Evolutionary conservation across 352 stramenopile species (phyloP), one percentile per base, ranked within the genome.

Genomic region (Pythium rhizo-oryzae): DNA sequence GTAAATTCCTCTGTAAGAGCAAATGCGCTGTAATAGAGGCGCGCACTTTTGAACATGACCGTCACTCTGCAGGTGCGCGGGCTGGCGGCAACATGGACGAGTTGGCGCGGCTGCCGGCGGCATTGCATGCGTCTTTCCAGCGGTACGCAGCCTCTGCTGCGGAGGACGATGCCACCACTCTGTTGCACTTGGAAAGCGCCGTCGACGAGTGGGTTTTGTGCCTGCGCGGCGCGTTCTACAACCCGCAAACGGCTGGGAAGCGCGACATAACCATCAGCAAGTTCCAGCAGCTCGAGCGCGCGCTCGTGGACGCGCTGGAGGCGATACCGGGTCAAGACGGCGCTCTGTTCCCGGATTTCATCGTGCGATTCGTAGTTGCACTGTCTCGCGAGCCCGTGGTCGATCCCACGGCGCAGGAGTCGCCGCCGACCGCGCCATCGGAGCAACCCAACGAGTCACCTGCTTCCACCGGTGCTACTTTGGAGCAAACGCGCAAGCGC

Each of bases 211-310:
- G 69, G 69, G 59, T 69, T 8, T 7, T 23, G 47, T 56, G 49
- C 13, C 70, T 76, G n/a, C 70, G 56, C 19, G 12, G 35, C 18
- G 70, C 65, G 21, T 76, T 76, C 65, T 76, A 76, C 55, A 67
- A 47, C 35, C 62, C 64, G 11, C 47, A 54, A 18, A 55, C 39
- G 59, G 24, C 58, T 12, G 30, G 35, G 46, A 71, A 63, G 67
- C 35, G 19, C 33, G 62, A 65, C 13, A 19, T 65, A 1, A 30
- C 59, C 2, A 55, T 68, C 62, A 87, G 77, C 77, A 91, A 82
- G 65, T 89, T 89, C 62, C 59, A 84, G 15, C 71, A 79, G 35
- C 57, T 89, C 30, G 80, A 91, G 54, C 63, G 59, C 12, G 63
- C 66, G 13, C 50, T 91, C 19, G 54, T 68, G 0, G 58, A 72